phyloP scores from a whole-genome alignment of 108 stramenopile genomes.

The Schizochytrium sp. region DNA sequence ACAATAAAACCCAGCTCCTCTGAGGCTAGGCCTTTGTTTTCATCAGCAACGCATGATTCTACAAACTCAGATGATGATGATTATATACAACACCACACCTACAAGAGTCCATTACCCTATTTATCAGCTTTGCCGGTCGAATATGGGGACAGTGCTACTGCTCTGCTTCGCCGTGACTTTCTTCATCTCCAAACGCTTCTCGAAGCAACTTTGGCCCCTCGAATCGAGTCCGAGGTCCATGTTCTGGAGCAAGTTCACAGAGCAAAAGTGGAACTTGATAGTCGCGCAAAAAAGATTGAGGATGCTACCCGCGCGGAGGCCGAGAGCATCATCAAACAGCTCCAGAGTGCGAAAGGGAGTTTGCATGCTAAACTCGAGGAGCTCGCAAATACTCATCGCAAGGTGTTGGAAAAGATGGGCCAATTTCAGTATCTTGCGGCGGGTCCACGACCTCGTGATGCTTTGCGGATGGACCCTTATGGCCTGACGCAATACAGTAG shows the following conservation, averaged over 20 bases:
- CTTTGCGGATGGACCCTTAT: slow-evolving; percentile 40
- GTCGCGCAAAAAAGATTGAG: background rate
- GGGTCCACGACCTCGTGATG: slow-evolving; percentile 46
- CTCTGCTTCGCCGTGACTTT: slow-evolving; percentile 33
- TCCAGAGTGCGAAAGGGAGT: background rate
- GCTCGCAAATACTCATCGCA: slow-evolving; percentile 1
- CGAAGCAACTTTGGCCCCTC: slow-evolving; percentile 18
- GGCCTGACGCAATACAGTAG: background rate
- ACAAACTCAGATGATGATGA: too few species aligned
- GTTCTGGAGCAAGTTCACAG: slow-evolving; percentile 37
- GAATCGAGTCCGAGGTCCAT: slow-evolving; percentile 52
- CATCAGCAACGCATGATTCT: too few species aligned
- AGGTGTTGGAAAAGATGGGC: slow-evolving; percentile 23
- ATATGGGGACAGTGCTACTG: slow-evolving; percentile 1
- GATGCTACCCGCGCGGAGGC: slow-evolving; percentile 1
- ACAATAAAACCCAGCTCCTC: too few species aligned
- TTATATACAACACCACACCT: background rate
- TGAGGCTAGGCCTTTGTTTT: too few species aligned
- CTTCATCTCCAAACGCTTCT: slow-evolving; percentile 54
- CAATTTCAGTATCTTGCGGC: slow-evolving; percentile 48
- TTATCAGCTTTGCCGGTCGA: slow-evolving; percentile 41
- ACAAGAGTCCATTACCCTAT: slow-evolving; percentile 38
- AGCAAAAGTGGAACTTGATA: background rate
- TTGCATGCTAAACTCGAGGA: background rate
- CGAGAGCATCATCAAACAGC: background rate